Conservation (phyloP, 2,329 filamentous ascomycete species). For the Chaetomiaceae sp. region DNA sequence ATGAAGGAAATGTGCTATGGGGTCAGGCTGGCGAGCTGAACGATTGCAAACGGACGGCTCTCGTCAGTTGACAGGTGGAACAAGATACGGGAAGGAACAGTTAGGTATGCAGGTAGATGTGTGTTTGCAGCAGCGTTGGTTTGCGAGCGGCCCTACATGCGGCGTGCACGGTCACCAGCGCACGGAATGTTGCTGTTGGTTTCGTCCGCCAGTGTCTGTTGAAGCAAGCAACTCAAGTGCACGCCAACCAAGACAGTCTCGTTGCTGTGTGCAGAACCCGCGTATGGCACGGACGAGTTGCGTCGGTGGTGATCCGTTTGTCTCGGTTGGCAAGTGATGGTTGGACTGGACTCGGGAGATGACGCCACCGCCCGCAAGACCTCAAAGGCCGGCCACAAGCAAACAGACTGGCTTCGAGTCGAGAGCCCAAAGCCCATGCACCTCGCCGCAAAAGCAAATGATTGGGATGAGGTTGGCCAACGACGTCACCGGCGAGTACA, state of each 20-base stretch:
- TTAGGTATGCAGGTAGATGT: not conserved
- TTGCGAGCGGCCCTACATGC: slow-evolving; percentile 6
- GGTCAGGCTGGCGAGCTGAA: not conserved
- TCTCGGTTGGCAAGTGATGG: not conserved
- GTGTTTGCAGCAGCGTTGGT: not conserved
- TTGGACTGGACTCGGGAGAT: slow-evolving; percentile 12
- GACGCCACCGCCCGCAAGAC: slow-evolving; percentile 11
- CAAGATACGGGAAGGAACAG: not conserved
- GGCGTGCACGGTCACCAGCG: not conserved
- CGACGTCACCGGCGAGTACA: not conserved
- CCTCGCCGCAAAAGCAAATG: no score
- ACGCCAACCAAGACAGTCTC: slow-evolving; percentile 3
- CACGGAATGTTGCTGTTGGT: slow-evolving; percentile 1
- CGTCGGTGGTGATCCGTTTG: not conserved
- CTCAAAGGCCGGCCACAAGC: not conserved
- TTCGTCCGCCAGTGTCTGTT: not conserved
- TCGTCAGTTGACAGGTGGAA: not conserved
- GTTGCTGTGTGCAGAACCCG: not conserved
- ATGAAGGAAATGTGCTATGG: not conserved
- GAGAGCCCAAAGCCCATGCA: no score
- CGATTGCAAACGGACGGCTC: not conserved
- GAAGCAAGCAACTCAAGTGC: not conserved
- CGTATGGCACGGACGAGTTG: not conserved
- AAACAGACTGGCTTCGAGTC: slow-evolving; percentile 2
- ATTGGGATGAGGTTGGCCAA: not conserved